phyloP scores from a whole-genome alignment of 306 rosid species.

The Castanopsis chinensis region DNA sequence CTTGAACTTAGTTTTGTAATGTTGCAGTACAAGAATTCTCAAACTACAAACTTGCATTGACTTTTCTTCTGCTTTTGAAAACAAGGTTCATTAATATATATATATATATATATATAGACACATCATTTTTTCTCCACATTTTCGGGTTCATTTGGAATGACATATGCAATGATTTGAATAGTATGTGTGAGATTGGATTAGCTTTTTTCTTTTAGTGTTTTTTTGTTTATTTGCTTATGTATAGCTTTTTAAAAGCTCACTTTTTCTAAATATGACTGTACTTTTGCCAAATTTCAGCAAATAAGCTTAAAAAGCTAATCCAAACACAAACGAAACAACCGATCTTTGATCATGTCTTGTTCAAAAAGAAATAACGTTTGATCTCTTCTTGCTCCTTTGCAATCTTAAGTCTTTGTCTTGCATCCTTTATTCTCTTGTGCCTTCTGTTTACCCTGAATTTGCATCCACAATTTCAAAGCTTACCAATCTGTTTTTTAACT shows the following conservation, averaged over 20 bases:
- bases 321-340: background rate
- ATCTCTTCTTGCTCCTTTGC: background rate
- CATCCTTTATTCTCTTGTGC: background rate
- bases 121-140: background rate
- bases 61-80: background rate
- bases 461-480: background rate
- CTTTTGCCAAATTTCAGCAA: too few relatives aligned
- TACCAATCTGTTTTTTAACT: background rate
- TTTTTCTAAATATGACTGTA: too few relatives aligned
- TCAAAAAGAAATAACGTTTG: background rate
- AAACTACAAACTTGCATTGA: background rate
- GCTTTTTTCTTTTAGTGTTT: too few relatives aligned
- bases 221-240: too few relatives aligned
- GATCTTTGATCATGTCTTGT: background rate
- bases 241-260: too few relatives aligned
- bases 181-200: background rate
- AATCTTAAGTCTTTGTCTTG: background rate
- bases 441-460: background rate
- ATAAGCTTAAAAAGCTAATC: too few relatives aligned
- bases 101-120: too few relatives aligned
- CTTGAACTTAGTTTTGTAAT: background rate
- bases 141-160: background rate
- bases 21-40: background rate
- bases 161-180: background rate
- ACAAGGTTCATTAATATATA: background rate